A percentile compares a stretch with the other conserved stretches of the same genome.
Evolutionary conservation across 2,329 filamentous ascomycete genomes (phyloP).

Genomic region (Bimuria novae-zelandiae): DNA sequence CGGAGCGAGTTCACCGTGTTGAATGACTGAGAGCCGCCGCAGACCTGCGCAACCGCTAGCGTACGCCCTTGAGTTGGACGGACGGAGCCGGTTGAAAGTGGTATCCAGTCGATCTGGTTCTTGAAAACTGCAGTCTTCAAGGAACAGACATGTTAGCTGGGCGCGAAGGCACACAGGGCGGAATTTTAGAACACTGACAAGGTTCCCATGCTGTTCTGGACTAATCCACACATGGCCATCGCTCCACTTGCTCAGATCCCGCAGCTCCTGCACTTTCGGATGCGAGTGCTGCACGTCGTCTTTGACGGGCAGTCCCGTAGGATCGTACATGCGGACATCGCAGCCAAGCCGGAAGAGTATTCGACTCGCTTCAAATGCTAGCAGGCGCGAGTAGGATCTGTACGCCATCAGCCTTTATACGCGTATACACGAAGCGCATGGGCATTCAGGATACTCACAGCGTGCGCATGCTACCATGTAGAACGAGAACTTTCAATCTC

Average conservation of each 20-base stretch:
- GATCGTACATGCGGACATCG: slow-evolving; percentile 67
- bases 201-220: slow-evolving; percentile 69
- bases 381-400: slow-evolving; percentile 64
- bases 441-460: slow-evolving; percentile 36
- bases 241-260: slow-evolving; percentile 65
- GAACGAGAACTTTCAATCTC: slow-evolving; percentile 62
- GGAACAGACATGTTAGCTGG: slow-evolving; percentile 41
- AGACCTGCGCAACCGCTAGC: slow-evolving; percentile 65
- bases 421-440: neutral
- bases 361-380: slow-evolving; percentile 63
- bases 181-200: slow-evolving; percentile 49
- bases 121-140: slow-evolving; percentile 67
- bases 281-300: slow-evolving; percentile 64
- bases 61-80: slow-evolving; percentile 70
- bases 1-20: slow-evolving; percentile 70
- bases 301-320: slow-evolving; percentile 63
- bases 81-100: slow-evolving; percentile 63
- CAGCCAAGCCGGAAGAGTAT: slow-evolving; percentile 68
- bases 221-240: slow-evolving; percentile 70
- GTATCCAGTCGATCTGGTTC: slow-evolving; percentile 73
- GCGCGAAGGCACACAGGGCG: slow-evolving; percentile 1
- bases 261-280: slow-evolving; percentile 65
- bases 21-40: slow-evolving; percentile 68
- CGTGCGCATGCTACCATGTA: slow-evolving; percentile 64
- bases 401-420: slow-evolving; percentile 5